phyloP scores from a whole-genome alignment of 805 yeast species.

The Saturnispora gosingensis region DNA sequence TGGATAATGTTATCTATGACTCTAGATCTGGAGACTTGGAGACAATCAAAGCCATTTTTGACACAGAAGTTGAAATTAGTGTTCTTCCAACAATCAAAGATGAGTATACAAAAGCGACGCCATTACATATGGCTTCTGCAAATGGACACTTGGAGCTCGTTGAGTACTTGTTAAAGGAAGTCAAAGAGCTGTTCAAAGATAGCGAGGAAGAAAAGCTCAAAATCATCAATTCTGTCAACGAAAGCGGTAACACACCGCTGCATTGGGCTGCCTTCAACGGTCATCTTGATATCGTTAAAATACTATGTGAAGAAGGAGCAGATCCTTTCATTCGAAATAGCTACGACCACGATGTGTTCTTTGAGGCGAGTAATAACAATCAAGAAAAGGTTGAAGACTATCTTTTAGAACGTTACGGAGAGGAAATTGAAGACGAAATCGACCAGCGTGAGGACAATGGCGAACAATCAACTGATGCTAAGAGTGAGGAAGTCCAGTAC shows the following conservation, averaged over 20 bases:
- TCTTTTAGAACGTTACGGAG: slow-evolving; percentile 56
- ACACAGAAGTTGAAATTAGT: slow-evolving; percentile 40
- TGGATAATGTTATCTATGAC: slow-evolving; percentile 71
- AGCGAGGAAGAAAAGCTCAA: slow-evolving; percentile 31
- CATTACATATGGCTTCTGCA: slow-evolving; percentile 92
- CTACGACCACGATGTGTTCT: slow-evolving; percentile 74
- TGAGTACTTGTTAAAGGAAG: slow-evolving; percentile 43
- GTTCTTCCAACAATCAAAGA: slow-evolving; percentile 44
- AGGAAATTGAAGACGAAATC: slow-evolving; percentile 49
- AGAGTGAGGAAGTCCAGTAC: slow-evolving; percentile 27
- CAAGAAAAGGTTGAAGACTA: slow-evolving; percentile 71
- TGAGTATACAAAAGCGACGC: slow-evolving; percentile 56
- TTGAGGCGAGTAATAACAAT: slow-evolving; percentile 77
- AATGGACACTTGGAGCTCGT: slow-evolving; percentile 78
- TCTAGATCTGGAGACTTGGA: slow-evolving; percentile 86
- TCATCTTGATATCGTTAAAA: slow-evolving; percentile 58
- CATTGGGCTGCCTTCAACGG: slow-evolving; percentile 97
- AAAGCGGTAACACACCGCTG: slow-evolving; percentile 84
- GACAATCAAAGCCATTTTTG: slow-evolving; percentile 58
- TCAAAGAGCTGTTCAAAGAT: slow-evolving; percentile 22
- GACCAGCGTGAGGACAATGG: slow-evolving; percentile 32
- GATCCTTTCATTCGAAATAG: slow-evolving; percentile 74
- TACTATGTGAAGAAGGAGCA: slow-evolving; percentile 66
- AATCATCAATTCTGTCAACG: slow-evolving; percentile 49
- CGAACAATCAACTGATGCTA: slow-evolving; percentile 24